Base-by-base conservation (phyloP, 768 basidiomycete genomes). In the Polyporus arcularius region DNA sequence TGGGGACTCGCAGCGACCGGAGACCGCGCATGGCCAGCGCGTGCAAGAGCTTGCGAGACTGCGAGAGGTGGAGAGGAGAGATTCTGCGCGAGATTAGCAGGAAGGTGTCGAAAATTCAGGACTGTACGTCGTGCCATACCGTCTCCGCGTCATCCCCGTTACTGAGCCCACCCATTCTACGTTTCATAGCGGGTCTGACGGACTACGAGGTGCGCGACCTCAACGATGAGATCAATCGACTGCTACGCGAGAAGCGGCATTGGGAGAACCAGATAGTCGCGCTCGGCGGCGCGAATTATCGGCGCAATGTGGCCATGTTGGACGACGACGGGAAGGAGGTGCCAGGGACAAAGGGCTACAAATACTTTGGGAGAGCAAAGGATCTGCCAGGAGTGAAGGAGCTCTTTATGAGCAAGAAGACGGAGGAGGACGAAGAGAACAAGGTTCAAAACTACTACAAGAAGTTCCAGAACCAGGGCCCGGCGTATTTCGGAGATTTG, bases 221-320 rank as follows among this genome's bases (percentile, higher is more conserved):
- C 45, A 99, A 99, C 71, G 96, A 98, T 73, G 95, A 98, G 69
- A 99, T 99, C 65, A 99, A 98, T 80, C 92, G 89, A 70, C 78
- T 97, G 14, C 78, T 99, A 82, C 84, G 96, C 38, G 96, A 99
- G 76, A 98, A 98, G 73, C 76, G 90, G 45, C 96, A 98, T 74
- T 98, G 94, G 93, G 96, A 98, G 78, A 96, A 95, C 67, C 96
- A 97, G 73, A 97, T 98, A 53, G 89, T 98, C n/a, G 88, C 88
- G 6, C 79, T 98, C 1, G 96, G 96, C 48, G 96, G 96, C 63
- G 96, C 96, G 21, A 99, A 98, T 71, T 98, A 98, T 73, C 82
- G 93, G 68, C 80, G 96, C 53, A 97, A 94, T 71, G 91, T 95
- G 12, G 88, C 93, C 52, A 96, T 96, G 92, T 69, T 94, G 66